A percentile compares a stretch with the other conserved stretches of the same genome.
Conservation (phyloP, 2,329 filamentous ascomycete genomes). For the Apiospora aurea region DNA sequence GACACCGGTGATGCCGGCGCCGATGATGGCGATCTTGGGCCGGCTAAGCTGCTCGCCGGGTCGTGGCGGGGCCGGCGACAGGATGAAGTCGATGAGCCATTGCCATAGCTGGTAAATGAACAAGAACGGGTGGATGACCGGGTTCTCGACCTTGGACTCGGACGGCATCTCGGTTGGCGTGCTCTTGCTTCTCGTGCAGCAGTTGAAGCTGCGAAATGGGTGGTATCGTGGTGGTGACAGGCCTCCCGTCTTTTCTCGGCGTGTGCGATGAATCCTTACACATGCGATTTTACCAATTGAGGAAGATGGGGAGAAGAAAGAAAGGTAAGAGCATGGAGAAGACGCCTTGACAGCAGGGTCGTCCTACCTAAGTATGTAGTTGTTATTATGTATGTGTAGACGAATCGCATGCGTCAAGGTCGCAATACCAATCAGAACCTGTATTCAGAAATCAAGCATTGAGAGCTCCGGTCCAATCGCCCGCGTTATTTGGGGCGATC, state of each 20-base stretch:
- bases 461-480: background rate
- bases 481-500: background rate
- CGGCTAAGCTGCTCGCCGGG: constrained; percentile 62
- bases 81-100: constrained; percentile 45
- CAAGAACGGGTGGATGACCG: constrained; percentile 19
- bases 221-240: background rate
- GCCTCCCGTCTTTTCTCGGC: background rate
- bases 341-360: background rate
- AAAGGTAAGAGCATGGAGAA: background rate
- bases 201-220: background rate
- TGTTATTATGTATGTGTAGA: background rate
- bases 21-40: constrained; percentile 73
- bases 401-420: background rate
- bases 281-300: background rate
- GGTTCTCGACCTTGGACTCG: constrained; percentile 12
- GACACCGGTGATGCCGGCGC: constrained; percentile 76
- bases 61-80: constrained; percentile 74
- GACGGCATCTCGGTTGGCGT: background rate
- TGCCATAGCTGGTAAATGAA: constrained; percentile 9
- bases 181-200: background rate
- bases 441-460: constrained; percentile 2
- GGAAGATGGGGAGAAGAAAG: background rate
- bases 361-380: background rate
- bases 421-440: background rate
- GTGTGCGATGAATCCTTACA: background rate